Conservation (phyloP, 2,329 filamentous ascomycete genomes). For the Aspergillus fumigatiaffinis region DNA sequence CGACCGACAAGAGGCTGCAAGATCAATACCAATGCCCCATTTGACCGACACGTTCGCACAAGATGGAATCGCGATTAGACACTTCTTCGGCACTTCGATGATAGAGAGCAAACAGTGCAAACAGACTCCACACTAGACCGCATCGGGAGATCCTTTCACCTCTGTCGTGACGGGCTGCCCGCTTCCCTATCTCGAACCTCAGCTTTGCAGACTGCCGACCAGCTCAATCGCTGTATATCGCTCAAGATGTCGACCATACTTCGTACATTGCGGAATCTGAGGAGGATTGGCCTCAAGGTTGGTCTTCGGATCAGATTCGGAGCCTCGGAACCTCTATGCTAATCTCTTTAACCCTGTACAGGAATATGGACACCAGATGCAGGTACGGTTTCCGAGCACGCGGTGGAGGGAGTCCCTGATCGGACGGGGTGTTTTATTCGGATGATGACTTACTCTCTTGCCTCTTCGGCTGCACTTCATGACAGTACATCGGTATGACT, state of each 20-base stretch:
- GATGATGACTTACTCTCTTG: conserved; percentile 19
- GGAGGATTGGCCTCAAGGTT: conserved; percentile 85
- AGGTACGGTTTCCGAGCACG: conserved; percentile 53
- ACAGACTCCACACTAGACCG: conserved; percentile 24
- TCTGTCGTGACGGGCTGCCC: conserved; percentile 16
- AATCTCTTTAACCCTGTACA: conserved; percentile 43
- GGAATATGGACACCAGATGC: conserved; percentile 90
- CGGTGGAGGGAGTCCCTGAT: background rate
- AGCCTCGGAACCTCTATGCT: conserved; percentile 25
- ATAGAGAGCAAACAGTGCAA: conserved; percentile 34
- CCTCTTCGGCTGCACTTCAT: conserved; percentile 1
- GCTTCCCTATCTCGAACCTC: conserved; percentile 9
- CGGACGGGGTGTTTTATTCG: background rate
- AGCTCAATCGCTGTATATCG: conserved; percentile 16
- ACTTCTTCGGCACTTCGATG: background rate
- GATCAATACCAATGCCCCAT: background rate
- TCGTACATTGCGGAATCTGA: conserved; percentile 81
- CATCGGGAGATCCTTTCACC: conserved; percentile 20
- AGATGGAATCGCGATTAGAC: background rate
- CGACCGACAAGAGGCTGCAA: background rate
- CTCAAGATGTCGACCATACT: conserved; percentile 82
- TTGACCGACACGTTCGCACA: background rate
- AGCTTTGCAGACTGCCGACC: conserved; percentile 7
- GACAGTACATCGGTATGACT: conserved; percentile 42
- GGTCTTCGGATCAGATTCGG: conserved; percentile 1